Conservation (phyloP, 345 rosid genomes). For the Geranium brycei region DNA sequence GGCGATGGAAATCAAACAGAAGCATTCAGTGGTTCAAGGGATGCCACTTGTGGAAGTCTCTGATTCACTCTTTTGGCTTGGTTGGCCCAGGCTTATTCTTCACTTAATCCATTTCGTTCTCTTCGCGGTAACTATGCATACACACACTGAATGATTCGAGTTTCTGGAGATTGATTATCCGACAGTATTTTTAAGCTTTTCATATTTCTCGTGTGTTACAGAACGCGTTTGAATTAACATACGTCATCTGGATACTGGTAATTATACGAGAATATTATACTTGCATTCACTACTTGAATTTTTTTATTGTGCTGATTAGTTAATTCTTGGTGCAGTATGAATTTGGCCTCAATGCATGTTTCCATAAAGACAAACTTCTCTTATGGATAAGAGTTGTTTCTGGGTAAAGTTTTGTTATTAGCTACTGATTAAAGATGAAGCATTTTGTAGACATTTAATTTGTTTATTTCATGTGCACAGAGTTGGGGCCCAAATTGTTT, state of each 20-base stretch:
- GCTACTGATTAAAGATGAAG: too few species aligned
- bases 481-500: too few species aligned
- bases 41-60: conserved; percentile 89
- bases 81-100: conserved; percentile 62
- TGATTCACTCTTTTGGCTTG: conserved; percentile 75
- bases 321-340: too few species aligned
- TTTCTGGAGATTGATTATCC: conserved; percentile 2
- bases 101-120: conserved; percentile 77
- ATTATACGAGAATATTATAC: neutral
- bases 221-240: conserved; percentile 96
- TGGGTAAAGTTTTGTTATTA: too few species aligned
- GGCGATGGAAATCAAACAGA: conserved; percentile 87
- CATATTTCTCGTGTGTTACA: conserved; percentile 16
- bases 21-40: conserved; percentile 86
- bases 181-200: conserved; percentile 3
- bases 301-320: too few species aligned
- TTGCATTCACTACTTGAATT: too few species aligned
- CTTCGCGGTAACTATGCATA: conserved; percentile 46
- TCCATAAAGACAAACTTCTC: too few species aligned
- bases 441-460: too few species aligned
- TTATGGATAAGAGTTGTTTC: too few species aligned
- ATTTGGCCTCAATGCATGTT: too few species aligned
- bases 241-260: conserved; percentile 96
- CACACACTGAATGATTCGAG: neutral
- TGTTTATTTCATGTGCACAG: too few species aligned